Conservation (phyloP, 164 flowering plant species). For the Magnolia sinica region DNA sequence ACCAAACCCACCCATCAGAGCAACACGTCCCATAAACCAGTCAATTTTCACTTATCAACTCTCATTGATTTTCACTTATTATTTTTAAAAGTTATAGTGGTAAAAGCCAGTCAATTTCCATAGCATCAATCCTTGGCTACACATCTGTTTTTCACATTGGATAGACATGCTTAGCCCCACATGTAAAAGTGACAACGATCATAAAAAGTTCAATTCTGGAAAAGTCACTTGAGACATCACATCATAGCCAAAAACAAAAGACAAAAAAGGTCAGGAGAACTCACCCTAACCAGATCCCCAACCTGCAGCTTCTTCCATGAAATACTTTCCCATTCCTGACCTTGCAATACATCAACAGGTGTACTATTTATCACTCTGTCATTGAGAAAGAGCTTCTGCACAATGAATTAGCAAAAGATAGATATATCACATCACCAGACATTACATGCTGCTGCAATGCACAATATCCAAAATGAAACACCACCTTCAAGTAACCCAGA, state of each 20-base stretch:
- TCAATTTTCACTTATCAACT: too few species aligned
- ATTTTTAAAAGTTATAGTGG: background rate
- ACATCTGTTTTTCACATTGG: background rate
- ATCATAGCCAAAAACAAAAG: background rate
- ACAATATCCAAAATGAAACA: background rate
- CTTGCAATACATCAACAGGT: conserved; percentile 71
- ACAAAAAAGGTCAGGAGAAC: conserved; percentile 19
- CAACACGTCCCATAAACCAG: background rate
- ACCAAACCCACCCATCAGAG: background rate
- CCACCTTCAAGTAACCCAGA: too few species aligned
- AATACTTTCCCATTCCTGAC: conserved; percentile 62
- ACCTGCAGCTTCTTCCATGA: conserved; percentile 95
- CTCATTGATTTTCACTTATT: background rate
- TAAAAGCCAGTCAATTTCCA: background rate
- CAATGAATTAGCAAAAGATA: background rate
- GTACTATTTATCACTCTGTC: conserved; percentile 75
- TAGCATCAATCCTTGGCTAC: background rate
- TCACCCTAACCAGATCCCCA: conserved; percentile 89
- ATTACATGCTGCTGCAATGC: background rate
- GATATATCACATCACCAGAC: background rate
- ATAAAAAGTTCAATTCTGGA: background rate
- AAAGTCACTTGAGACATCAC: background rate
- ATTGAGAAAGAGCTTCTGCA: conserved; percentile 89
- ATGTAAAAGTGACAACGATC: background rate
- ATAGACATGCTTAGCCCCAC: background rate